phyloP scores from a whole-genome alignment of 164 flowering plant species.

The Annona squamosa region DNA sequence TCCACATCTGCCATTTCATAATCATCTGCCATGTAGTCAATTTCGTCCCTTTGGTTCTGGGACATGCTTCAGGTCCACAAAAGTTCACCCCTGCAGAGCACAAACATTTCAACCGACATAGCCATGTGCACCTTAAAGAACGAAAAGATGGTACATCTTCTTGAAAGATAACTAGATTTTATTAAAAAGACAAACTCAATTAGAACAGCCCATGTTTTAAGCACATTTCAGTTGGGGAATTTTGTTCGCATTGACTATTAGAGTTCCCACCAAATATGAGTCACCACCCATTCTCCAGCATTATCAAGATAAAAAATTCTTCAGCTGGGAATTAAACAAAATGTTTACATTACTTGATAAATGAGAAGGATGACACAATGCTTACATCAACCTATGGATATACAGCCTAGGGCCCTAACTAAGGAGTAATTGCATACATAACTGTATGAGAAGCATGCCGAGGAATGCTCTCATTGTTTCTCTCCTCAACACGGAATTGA shows the following conservation, averaged over 20 bases:
- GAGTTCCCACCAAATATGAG: neutral
- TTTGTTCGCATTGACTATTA: neutral
- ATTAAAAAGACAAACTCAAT: no score
- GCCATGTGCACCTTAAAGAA: neutral
- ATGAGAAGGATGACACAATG: neutral
- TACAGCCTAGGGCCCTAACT: no score
- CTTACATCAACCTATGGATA: neutral
- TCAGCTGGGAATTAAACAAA: neutral
- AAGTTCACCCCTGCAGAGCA: neutral
- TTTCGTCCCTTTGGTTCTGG: slow-evolving; percentile 31
- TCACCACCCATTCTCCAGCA: neutral
- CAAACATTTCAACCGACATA: neutral
- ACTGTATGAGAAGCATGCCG: neutral
- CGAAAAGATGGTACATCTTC: neutral
- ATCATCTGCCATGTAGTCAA: slow-evolving; percentile 41
- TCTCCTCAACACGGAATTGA: neutral
- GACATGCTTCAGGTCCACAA: slow-evolving; percentile 30
- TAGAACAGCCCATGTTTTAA: no score
- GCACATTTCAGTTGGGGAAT: neutral
- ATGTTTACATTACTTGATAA: neutral
- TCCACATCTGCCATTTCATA: slow-evolving; percentile 52
- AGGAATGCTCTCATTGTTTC: neutral
- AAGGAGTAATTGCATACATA: no score
- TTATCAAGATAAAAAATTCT: neutral
- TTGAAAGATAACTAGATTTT: neutral